A percentile compares a stretch with the other conserved stretches of the same genome.
Conservation (phyloP, 805 yeast species). For the Ogataea corticis region DNA sequence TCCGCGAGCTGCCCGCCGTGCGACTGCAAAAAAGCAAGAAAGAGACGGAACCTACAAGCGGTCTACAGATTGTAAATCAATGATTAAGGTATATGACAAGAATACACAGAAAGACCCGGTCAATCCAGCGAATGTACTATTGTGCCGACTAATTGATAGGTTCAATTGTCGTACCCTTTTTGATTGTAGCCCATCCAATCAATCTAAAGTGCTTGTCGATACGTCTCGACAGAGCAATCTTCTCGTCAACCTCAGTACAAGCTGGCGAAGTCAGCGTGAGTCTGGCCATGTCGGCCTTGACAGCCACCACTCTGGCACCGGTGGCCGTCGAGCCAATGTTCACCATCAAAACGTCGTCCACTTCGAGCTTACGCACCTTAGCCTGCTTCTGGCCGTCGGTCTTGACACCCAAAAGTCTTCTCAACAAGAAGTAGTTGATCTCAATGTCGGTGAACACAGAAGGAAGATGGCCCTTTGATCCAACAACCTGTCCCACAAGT, state of each 20-base stretch:
- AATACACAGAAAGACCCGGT: constrained; percentile 4
- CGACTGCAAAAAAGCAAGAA: neutral
- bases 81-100: constrained; percentile 6
- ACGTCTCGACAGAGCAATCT: constrained; percentile 98
- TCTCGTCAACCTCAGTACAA: constrained; percentile 96
- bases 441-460: constrained; percentile 96
- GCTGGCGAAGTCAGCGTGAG: constrained; percentile 96
- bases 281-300: constrained; percentile 99
- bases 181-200: constrained; percentile 99
- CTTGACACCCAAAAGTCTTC: constrained; percentile 97
- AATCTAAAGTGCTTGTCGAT: constrained; percentile 99
- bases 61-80: neutral
- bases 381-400: constrained; percentile 97
- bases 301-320: constrained; percentile 98
- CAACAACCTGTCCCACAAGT: constrained; percentile 98
- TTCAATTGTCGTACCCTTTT: constrained; percentile 87
- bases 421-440: constrained; percentile 91
- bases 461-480: constrained; percentile 95
- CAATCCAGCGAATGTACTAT: constrained; percentile 11
- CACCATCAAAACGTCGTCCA: constrained; percentile 96
- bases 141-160: constrained; percentile 49
- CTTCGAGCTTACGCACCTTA: constrained; percentile 90
- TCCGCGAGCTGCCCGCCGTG: constrained; percentile 32
- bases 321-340: constrained; percentile 99
- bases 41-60: constrained; percentile 1